Evolutionary conservation across 2,329 filamentous ascomycete genomes (phyloP), one percentile per base, ranked within the genome.

Genomic region (Diaporthe velutina): DNA sequence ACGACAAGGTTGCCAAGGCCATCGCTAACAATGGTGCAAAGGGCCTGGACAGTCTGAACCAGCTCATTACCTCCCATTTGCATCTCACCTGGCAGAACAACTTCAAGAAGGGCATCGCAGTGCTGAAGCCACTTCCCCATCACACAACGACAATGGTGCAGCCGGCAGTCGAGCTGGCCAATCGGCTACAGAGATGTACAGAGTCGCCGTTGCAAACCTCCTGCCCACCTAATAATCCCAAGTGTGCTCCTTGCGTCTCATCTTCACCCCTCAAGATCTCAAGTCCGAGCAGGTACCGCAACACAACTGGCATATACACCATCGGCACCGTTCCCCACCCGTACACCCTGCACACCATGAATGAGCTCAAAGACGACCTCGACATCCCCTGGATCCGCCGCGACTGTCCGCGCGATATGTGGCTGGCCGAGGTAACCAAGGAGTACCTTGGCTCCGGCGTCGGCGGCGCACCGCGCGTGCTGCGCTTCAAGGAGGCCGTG

Each of bases 301-400:
- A 98, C 83, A 89, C 88, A 6, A 92, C 92, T 19, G 88, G 87
- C 1, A 81, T 93, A 22, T 98, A 95, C 85, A 95, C 93, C 3
- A 94, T 99, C 77, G 95, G 93, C 75, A 94, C 92, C 0, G 93
- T 98, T 17, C 96, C 96, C 0, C 97, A 99, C 82, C 97, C 97
- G 0, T 98, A 95, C 86, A 98, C 96, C 1, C 88, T 95, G 55
- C 90, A 92, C 71, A 90, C 91, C 17, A 86, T 98, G 25, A 88
- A 91, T 74, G 88, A 91, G 77, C 88, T 91, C 74, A 88, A 90
- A 54, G 87, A 91, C 3, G 85, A 88, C 2, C 85, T 94, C 66
- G 92, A 93, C 64, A 84, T 93, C 1, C 83, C 86, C 10, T 93
- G 91, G 86, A 90, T 96, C 76, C 90, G 93, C 60, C 88, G 92